A percentile compares a stretch with the other conserved stretches of the same genome.
Evolutionary conservation across 495 filamentous ascomycete species (phyloP).

Genomic region (Tuber calosporum): DNA sequence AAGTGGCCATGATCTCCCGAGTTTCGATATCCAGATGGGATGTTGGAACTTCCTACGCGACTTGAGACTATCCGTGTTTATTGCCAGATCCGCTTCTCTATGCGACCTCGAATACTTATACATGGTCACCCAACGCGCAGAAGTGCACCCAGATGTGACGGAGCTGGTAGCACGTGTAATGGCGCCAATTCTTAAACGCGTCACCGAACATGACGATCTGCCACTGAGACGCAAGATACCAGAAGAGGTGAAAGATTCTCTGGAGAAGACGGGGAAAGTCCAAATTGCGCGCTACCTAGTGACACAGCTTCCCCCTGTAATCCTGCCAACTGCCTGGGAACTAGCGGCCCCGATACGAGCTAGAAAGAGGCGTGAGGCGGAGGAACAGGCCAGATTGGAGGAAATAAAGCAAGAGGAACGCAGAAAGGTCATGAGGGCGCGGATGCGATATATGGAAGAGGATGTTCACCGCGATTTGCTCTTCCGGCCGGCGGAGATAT

Average conservation of each 20-base stretch:
- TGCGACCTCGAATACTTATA: background rate
- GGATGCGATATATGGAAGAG: background rate
- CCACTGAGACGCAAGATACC: background rate
- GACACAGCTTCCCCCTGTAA: background rate
- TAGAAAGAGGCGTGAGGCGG: accelerated
- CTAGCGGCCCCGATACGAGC: background rate
- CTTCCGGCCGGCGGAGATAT: background rate
- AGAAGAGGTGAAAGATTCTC: background rate
- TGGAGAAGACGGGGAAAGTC: background rate
- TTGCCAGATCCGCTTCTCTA: background rate
- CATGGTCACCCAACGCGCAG: background rate
- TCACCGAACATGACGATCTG: background rate
- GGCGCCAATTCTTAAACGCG: background rate
- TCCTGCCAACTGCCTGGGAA: background rate
- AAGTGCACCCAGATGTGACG: background rate
- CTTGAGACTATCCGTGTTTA: background rate
- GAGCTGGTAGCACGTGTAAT: background rate
- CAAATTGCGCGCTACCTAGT: background rate
- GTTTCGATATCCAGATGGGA: background rate
- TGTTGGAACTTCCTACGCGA: background rate
- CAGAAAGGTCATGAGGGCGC: background rate
- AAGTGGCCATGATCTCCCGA: background rate
- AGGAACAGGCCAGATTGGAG: background rate
- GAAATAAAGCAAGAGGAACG: background rate
- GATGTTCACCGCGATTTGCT: background rate